Conservation (phyloP, 2,329 filamentous ascomycete species). For the Sporothrix pseudoabietina region DNA sequence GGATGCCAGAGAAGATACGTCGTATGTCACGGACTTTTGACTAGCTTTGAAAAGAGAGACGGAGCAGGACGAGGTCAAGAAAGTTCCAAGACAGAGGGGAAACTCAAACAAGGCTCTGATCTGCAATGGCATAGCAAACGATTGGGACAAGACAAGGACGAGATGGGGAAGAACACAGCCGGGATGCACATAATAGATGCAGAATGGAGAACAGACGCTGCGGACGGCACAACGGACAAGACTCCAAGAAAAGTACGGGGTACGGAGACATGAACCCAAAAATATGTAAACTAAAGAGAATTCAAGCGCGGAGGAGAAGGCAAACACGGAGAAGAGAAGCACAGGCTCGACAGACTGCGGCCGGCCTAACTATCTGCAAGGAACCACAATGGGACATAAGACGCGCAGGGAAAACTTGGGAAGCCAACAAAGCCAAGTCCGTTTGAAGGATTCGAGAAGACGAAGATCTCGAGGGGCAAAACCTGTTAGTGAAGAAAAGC, state of each 20-base stretch:
- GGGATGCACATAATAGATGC: background rate
- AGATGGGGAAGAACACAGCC: background rate
- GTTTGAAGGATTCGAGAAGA: background rate
- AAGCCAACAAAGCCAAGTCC: background rate
- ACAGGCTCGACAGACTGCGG: background rate
- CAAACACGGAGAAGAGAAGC: background rate
- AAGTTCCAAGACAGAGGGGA: background rate
- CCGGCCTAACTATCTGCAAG: background rate
- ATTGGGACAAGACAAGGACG: background rate
- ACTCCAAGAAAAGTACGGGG: background rate
- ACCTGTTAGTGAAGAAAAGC: background rate
- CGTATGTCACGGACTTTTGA: background rate
- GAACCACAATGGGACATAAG: constrained; percentile 4
- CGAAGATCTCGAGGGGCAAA: constrained; percentile 3
- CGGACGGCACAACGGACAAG: background rate
- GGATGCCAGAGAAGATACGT: background rate
- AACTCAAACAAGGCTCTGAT: background rate
- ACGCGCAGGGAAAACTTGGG: background rate
- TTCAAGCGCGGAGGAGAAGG: background rate
- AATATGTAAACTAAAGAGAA: background rate
- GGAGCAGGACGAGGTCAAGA: background rate
- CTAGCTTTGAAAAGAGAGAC: too few relatives aligned
- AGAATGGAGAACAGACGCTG: background rate
- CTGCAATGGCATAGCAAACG: background rate
- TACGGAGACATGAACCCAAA: background rate